These are phyloP conservation scores for Diaporthe australafricana DNA, from an alignment of 2,329 filamentous ascomycete species.

Conservation along the genomic window DNA sequence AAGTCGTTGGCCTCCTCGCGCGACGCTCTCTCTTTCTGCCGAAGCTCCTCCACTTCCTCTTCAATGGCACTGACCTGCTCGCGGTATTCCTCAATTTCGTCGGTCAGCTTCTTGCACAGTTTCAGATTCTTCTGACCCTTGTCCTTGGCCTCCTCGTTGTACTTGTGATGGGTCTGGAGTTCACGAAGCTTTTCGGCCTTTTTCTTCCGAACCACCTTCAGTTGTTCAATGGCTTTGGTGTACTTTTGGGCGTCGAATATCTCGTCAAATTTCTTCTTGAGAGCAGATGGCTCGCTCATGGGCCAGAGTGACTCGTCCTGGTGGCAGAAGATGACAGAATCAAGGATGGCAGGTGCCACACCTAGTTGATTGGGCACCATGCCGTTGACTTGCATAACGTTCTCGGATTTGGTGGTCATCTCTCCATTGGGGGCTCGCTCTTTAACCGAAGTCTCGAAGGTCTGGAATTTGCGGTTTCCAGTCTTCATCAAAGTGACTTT, in stretches of 20 bases:
- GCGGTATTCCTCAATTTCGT: slow-evolving; percentile 72
- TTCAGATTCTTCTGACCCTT: slow-evolving; percentile 80
- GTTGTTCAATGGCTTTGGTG: slow-evolving; percentile 95
- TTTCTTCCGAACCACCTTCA: slow-evolving; percentile 87
- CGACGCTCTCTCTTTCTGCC: slow-evolving; percentile 70
- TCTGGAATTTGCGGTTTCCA: slow-evolving; percentile 77
- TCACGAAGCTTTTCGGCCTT: slow-evolving; percentile 80
- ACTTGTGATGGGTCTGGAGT: slow-evolving; percentile 79
- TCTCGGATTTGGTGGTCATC: slow-evolving; percentile 80
- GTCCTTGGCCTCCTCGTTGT: slow-evolving; percentile 87
- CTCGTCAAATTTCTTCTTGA: slow-evolving; percentile 97
- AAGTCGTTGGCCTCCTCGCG: slow-evolving; percentile 80
- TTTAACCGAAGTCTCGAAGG: slow-evolving; percentile 86
- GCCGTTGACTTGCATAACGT: slow-evolving; percentile 83
- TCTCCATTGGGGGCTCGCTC: slow-evolving; percentile 77
- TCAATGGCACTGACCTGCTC: slow-evolving; percentile 61
- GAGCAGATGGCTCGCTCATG: slow-evolving; percentile 83
- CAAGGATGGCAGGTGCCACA: slow-evolving; percentile 89
- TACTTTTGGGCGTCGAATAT: slow-evolving; percentile 98
- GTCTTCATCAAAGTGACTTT: slow-evolving; percentile 90
- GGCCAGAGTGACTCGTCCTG: slow-evolving; percentile 99
- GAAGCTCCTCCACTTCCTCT: slow-evolving; percentile 68
- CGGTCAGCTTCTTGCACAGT: slow-evolving; percentile 71
- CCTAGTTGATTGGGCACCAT: slow-evolving; percentile 89
- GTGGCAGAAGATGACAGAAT: slow-evolving; percentile 98